Conservation (phyloP, 306 rosid genomes). For the Ammopiptanthus mongolicus region DNA sequence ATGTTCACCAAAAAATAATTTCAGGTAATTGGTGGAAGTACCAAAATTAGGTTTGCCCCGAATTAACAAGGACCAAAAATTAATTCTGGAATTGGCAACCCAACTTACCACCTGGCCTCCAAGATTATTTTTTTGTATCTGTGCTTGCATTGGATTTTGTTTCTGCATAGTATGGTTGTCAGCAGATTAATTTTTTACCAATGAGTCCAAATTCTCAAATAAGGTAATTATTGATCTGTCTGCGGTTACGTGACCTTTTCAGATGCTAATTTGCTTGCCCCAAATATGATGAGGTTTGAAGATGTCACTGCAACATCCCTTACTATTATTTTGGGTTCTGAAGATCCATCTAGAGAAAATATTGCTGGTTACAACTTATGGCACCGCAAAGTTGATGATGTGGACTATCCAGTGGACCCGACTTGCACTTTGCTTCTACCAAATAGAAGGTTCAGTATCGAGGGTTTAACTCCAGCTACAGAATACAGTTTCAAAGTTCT, state of each 20-base stretch:
- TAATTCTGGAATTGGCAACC: background rate
- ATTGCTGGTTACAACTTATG: slow-evolving; percentile 52
- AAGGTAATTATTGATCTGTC: background rate
- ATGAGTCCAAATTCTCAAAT: slow-evolving; percentile 6
- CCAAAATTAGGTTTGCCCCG: background rate
- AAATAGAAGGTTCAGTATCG: slow-evolving; percentile 47
- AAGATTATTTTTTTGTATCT: background rate
- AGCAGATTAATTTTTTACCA: background rate
- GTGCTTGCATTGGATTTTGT: background rate
- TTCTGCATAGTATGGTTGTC: background rate
- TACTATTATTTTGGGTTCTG: slow-evolving; percentile 53
- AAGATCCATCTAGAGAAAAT: slow-evolving; percentile 38
- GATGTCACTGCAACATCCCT: slow-evolving; percentile 61
- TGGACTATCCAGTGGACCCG: slow-evolving; percentile 55
- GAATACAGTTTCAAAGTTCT: slow-evolving; percentile 69
- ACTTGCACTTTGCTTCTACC: slow-evolving; percentile 45
- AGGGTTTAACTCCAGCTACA: slow-evolving; percentile 61
- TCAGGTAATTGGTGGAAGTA: background rate
- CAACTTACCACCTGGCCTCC: background rate
- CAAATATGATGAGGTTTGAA: slow-evolving; percentile 65
- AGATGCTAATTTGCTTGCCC: slow-evolving; percentile 46
- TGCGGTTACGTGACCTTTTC: slow-evolving; percentile 28
- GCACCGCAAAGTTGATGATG: slow-evolving; percentile 59
- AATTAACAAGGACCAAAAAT: background rate
- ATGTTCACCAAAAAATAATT: background rate